These are phyloP conservation scores for Chlorella sp. DNA, from an alignment of 139 green algal genomes.

Conservation along the genomic window DNA sequence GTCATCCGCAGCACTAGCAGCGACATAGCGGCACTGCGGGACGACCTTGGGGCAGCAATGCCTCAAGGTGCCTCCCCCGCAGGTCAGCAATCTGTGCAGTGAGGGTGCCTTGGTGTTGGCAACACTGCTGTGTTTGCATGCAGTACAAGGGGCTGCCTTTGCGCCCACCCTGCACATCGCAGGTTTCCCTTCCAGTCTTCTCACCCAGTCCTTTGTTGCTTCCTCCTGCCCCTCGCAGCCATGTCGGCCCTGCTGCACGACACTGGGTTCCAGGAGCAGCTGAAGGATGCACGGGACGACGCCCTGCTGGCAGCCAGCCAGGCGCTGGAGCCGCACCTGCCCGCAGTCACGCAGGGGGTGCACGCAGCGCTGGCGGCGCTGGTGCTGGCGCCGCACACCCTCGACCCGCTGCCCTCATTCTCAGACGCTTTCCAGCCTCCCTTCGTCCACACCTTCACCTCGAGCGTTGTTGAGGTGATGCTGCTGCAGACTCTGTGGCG, in stretches of 20 bases:
- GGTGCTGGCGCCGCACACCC: not conserved
- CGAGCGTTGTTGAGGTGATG: constrained; percentile 5
- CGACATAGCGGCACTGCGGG: not conserved
- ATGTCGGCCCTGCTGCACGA: constrained; percentile 12
- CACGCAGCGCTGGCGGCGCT: not conserved
- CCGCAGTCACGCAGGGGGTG: not conserved
- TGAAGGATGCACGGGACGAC: not conserved
- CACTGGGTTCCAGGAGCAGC: not conserved
- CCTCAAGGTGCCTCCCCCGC: not conserved
- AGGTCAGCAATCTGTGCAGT: too few relatives aligned
- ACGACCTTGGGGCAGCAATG: not conserved
- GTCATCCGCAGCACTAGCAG: not conserved
- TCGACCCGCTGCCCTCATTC: not conserved
- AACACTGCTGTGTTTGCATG: too few relatives aligned
- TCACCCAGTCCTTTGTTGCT: too few relatives aligned
- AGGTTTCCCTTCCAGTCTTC: too few relatives aligned
- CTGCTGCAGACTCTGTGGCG: constrained; percentile 28
- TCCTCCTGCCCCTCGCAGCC: not conserved
- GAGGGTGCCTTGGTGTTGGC: too few relatives aligned
- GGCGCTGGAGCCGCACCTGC: constrained; percentile 4
- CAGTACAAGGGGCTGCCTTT: too few relatives aligned
- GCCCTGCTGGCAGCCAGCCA: not conserved
- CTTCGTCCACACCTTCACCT: not conserved
- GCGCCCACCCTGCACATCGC: too few relatives aligned
- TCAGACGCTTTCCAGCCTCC: not conserved